Evolutionary conservation across 73 alveolate genomes (phyloP).

Genomic region (Uronychia setigera): DNA sequence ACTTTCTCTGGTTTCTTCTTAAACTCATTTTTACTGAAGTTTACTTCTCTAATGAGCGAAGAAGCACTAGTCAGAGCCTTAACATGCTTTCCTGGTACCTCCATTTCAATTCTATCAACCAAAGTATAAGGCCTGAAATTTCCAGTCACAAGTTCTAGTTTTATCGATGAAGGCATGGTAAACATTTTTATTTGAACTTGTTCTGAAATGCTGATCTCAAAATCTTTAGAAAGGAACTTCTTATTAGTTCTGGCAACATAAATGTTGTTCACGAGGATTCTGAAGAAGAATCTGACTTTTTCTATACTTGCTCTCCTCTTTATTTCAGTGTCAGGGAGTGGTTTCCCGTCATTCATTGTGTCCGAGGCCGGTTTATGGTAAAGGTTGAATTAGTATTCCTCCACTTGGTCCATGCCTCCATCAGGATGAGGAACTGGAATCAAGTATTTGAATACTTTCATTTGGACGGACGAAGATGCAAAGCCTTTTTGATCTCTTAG

Average conservation of each 20-base stretch:
- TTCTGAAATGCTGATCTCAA: constrained; percentile 90
- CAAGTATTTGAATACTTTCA: constrained; percentile 82
- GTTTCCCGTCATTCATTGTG: constrained; percentile 42
- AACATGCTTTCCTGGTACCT: constrained; percentile 96
- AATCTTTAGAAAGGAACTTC: constrained; percentile 75
- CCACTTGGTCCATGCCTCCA: constrained; percentile 62
- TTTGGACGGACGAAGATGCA: constrained; percentile 75
- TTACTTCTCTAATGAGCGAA: constrained; percentile 82
- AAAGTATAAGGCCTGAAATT: constrained; percentile 66
- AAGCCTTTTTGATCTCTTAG: constrained; percentile 78
- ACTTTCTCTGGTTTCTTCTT: background rate
- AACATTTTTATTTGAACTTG: constrained; percentile 85
- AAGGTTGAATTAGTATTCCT: constrained; percentile 85
- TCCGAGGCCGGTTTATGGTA: constrained; percentile 77
- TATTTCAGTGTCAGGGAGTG: constrained; percentile 77
- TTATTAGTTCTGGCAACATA: constrained; percentile 88
- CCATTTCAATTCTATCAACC: constrained; percentile 87
- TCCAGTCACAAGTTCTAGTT: constrained; percentile 78
- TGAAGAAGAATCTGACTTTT: constrained; percentile 66
- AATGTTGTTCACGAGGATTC: constrained; percentile 74
- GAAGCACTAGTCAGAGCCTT: constrained; percentile 94
- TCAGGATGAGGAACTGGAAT: constrained; percentile 65
- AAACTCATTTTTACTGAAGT: constrained; percentile 40
- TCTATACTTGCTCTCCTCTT: constrained; percentile 76
- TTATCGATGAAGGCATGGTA: constrained; percentile 95